Conservation (phyloP, 2,329 filamentous ascomycete genomes). For the Penicillium sp. region DNA sequence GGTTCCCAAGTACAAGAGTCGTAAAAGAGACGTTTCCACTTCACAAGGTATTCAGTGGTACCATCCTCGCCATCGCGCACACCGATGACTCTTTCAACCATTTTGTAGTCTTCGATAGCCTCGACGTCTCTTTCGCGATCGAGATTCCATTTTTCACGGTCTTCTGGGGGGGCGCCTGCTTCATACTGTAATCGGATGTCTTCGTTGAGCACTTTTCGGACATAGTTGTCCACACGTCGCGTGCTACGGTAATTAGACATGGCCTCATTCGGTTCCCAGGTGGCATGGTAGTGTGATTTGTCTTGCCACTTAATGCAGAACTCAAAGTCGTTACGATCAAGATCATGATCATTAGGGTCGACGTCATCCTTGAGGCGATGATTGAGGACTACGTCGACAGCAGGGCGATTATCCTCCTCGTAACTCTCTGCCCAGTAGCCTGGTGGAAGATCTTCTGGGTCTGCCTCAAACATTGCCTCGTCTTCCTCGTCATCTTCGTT, state of each 20-base stretch:
- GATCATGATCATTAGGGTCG: constrained; percentile 39
- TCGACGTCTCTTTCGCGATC: constrained; percentile 90
- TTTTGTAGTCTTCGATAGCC: constrained; percentile 83
- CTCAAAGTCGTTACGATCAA: constrained; percentile 72
- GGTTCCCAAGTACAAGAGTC: constrained; percentile 94
- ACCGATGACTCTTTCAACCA: constrained; percentile 90
- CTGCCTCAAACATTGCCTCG: constrained; percentile 57
- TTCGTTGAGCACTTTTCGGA: constrained; percentile 75
- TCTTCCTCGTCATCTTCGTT: constrained; percentile 67
- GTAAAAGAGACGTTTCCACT: constrained; percentile 94
- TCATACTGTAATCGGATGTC: constrained; percentile 78
- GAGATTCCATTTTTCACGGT: constrained; percentile 91
- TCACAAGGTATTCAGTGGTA: constrained; percentile 81
- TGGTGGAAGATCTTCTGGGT: constrained; percentile 63
- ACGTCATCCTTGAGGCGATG: constrained; percentile 75
- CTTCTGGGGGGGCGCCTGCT: constrained; percentile 75
- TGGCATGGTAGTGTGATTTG: constrained; percentile 91
- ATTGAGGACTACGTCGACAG: constrained; percentile 88
- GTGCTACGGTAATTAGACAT: constrained; percentile 79
- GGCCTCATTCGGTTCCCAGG: constrained; percentile 81
- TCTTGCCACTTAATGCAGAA: constrained; percentile 96
- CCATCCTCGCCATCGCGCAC: constrained; percentile 77
- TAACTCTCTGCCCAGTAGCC: constrained; percentile 67
- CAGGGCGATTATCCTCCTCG: constrained; percentile 75
- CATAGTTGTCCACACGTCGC: constrained; percentile 93